Evolutionary conservation across 768 basidiomycete species (phyloP), one percentile per base, ranked within the genome.

Genomic region (Lanmaoa rubissima): DNA sequence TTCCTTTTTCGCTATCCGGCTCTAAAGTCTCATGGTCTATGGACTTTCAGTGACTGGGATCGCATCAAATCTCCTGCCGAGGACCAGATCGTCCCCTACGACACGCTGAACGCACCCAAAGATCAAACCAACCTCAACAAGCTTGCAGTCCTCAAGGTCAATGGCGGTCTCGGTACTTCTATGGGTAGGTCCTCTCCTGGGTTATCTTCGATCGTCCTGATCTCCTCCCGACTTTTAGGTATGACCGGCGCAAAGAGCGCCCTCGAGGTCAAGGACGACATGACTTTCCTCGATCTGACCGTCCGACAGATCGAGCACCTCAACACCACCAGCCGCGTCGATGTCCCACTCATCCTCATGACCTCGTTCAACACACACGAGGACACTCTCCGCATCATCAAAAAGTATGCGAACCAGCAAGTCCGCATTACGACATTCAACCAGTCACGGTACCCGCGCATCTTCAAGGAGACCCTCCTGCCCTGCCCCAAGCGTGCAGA

Each of bases 281-380:
- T 84, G 81, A 86, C 78, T 1, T 87, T 87, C 77, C 76, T 88
- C 60, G 87, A 89, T 64, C 74, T 85, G 42, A 81, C 77, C 48
- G 83, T 86, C 50, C 76, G 80, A 62, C 81, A 84, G 71, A 82
- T 86, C 59, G 85, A 89, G 76, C 87, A 87, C 66, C 79, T 87
- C 64, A 87, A 87, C 74, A 80, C 79, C 32, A 73, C 75, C 45
- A 74, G 80, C 75, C 75, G 78, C 54, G 82, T 81, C 69, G 85
- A 88, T 73, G 87, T 89, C 51, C 87, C 88, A 1, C 84, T 89
- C 69, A 86, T 89, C 71, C 81, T 89, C 64, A 89, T 89, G 87
- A 89, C 88, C 65, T 87, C 86, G 50, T 89, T 89, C 78, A 89
- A 89, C 76, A 89, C 87, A 9, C 86, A 87, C 69, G 87, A 88